These are phyloP conservation scores for Sclerotiophoma versabilis DNA, from an alignment of 2,329 filamentous ascomycete genomes.

Conservation along the genomic window DNA sequence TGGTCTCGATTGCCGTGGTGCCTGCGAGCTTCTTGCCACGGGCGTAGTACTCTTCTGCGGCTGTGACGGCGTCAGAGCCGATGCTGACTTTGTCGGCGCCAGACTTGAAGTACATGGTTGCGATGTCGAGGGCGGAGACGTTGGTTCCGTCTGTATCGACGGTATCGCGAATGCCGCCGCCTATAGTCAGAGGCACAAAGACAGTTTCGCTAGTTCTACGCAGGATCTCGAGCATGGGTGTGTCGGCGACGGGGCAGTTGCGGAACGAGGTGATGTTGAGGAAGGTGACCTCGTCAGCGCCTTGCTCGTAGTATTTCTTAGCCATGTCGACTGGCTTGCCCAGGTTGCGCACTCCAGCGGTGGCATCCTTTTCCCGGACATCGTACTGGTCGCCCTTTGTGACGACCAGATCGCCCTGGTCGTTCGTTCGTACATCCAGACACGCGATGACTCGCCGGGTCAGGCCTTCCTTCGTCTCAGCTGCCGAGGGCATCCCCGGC, in stretches of 20 bases:
- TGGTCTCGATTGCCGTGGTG: slow-evolving; percentile 92
- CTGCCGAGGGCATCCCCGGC: slow-evolving; percentile 43
- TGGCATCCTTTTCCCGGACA: slow-evolving; percentile 82
- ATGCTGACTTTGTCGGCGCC: slow-evolving; percentile 98
- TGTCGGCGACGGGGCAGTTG: slow-evolving; percentile 88
- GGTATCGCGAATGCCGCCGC: slow-evolving; percentile 93
- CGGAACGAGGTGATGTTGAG: slow-evolving; percentile 98
- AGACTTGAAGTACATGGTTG: slow-evolving; percentile 95
- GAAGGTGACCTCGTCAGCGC: slow-evolving; percentile 96
- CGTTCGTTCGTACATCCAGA: slow-evolving; percentile 93
- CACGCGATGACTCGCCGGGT: slow-evolving; percentile 96
- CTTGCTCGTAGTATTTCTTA: slow-evolving; percentile 91
- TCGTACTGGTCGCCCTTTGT: slow-evolving; percentile 99
- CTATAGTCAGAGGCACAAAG: slow-evolving; percentile 94
- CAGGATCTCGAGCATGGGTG: slow-evolving; percentile 95
- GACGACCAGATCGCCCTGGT: slow-evolving; percentile 92
- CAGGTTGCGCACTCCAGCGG: slow-evolving; percentile 80
- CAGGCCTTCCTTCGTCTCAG: slow-evolving; percentile 67
- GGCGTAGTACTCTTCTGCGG: slow-evolving; percentile 88
- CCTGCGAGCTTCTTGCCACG: slow-evolving; percentile 73
- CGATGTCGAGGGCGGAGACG: slow-evolving; percentile 90
- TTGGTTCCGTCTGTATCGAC: slow-evolving; percentile 85
- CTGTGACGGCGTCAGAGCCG: slow-evolving; percentile 90
- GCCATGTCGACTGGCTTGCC: slow-evolving; percentile 98
- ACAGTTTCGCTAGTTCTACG: slow-evolving; percentile 86